Evolutionary conservation across 2,329 filamentous ascomycete genomes (phyloP).

Genomic region (Coleophoma cylindrospora): DNA sequence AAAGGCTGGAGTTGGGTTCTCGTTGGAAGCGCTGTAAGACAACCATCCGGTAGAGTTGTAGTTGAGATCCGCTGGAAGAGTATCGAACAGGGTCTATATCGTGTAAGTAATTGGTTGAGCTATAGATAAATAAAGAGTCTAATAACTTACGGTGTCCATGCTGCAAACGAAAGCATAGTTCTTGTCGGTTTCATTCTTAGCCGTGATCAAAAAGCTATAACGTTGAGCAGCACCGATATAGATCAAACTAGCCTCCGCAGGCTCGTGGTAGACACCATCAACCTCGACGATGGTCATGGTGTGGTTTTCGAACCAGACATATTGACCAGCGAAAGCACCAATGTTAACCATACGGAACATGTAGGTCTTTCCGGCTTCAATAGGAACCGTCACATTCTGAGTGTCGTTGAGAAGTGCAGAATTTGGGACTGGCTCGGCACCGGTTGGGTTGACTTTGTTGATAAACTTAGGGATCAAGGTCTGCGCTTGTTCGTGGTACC

Average conservation of each 20-base stretch:
- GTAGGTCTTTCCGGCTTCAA: slow-evolving; percentile 67
- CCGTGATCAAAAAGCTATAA: slow-evolving; percentile 56
- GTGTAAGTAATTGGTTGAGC: background rate
- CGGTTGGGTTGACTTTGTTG: slow-evolving; percentile 40
- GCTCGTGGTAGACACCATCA: slow-evolving; percentile 65
- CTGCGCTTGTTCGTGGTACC: slow-evolving; percentile 54
- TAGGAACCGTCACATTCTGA: slow-evolving; percentile 49
- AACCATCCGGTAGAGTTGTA: slow-evolving; percentile 65
- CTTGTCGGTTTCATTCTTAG: slow-evolving; percentile 51
- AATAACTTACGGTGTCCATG: slow-evolving; percentile 50
- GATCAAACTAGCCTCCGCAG: slow-evolving; percentile 53
- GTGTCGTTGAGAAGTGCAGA: slow-evolving; percentile 66
- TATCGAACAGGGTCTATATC: slow-evolving; percentile 54
- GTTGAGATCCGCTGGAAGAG: slow-evolving; percentile 61
- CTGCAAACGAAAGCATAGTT: slow-evolving; percentile 68
- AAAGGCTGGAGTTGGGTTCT: slow-evolving; percentile 43
- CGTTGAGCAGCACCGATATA: slow-evolving; percentile 67
- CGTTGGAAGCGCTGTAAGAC: slow-evolving; percentile 44
- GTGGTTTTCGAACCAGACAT: slow-evolving; percentile 62
- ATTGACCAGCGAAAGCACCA: slow-evolving; percentile 64
- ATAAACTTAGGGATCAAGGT: slow-evolving; percentile 41
- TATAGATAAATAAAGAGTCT: too few relatives aligned
- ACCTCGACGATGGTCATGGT: slow-evolving; percentile 68
- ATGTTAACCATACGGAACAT: slow-evolving; percentile 69
- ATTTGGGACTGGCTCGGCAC: slow-evolving; percentile 49